Evolutionary conservation across 2,329 filamentous ascomycete genomes (phyloP), one percentile per base, ranked within the genome.

Genomic region (Byssothecium circinans): DNA sequence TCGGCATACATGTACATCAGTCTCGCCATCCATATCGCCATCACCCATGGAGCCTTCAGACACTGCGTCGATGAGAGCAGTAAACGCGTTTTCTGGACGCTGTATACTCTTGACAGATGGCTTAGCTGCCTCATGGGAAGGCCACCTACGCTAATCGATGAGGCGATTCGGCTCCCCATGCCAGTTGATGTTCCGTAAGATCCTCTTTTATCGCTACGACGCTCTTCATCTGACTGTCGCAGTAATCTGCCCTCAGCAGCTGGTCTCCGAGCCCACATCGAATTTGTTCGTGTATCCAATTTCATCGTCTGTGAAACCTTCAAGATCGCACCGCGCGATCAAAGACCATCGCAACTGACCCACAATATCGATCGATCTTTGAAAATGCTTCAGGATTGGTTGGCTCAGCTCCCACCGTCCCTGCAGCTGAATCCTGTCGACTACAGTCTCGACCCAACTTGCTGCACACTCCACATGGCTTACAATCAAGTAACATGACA

Each of bases 51-150:
- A 14, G 54, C 57, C 14, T 63, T 60, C 29, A 51, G 46, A 20
- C 49, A 53, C 8, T 54, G 45, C n/a, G 33, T 14, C 3, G 52
- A 62, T 38, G 61, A 65, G 45, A 45, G 47, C 14, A 57, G 41
- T 22, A 62, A 54, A 36, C 57, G 61, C 25, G 40, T 32, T 7
- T 56, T 58, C 15, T 65, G 61, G 61, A 62, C 59, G 2, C 45
- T 65, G 1, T 65, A 62, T 37, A 44, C 61, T n/a, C 37, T 65
- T 22, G 61, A 65, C 33, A 50, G 61, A 39, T 65, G 61, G 61
- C 52, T 63, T 15, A 58, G 57, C 20, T 56, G 59, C 29, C 19
- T 65, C 4, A 62, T 65, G 61, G 61, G 61, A 6, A 53, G 61
- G 14, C 57, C 60, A 11, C 57, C 61, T 11, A 56, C 57, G 2